Evolutionary conservation across 192 early-diverging fungal species (phyloP).

Genomic region (Podila epigama): DNA sequence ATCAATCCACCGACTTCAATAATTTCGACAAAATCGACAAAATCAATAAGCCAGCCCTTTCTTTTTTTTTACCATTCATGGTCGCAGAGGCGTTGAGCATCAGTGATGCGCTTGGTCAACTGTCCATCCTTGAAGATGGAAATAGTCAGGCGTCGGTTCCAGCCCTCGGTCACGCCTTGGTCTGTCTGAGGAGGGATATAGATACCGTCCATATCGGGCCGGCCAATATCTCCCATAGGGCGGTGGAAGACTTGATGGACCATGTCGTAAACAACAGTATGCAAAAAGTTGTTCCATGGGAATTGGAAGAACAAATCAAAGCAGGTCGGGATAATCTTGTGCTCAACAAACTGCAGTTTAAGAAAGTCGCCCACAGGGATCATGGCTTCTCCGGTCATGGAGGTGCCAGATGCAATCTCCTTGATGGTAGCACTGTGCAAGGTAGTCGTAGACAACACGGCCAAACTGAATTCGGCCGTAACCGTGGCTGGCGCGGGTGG

Average conservation of each 20-base stretch:
- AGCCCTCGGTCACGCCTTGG: constrained; percentile 35
- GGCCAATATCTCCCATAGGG: constrained; percentile 68
- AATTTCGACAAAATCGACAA: background rate
- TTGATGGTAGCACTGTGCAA: constrained; percentile 15
- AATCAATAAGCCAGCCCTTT: background rate
- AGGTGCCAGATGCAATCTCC: constrained; percentile 4
- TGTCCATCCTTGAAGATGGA: constrained; percentile 87
- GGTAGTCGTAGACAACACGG: background rate
- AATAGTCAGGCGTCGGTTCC: constrained; percentile 49
- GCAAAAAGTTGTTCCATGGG: constrained; percentile 99
- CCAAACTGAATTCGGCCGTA: background rate
- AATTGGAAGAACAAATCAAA: constrained; percentile 91
- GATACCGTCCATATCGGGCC: constrained; percentile 31
- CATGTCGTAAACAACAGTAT: constrained; percentile 99
- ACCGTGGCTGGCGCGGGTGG: background rate
- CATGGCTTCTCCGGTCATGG: constrained; percentile 21
- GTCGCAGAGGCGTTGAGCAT: constrained; percentile 87
- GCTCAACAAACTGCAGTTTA: constrained; percentile 72
- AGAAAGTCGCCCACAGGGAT: constrained; percentile 77
- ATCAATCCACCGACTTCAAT: no score
- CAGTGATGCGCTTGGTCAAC: constrained; percentile 83
- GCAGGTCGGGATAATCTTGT: constrained; percentile 70
- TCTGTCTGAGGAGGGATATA: constrained; percentile 43
- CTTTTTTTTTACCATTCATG: constrained; percentile 66
- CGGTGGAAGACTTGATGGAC: constrained; percentile 97